Percentiles rank a stretch among this genome's conserved stretches.
Evolutionary conservation across 768 basidiomycete species (phyloP).

Genomic region (Gloeopeniophorella convolvens): DNA sequence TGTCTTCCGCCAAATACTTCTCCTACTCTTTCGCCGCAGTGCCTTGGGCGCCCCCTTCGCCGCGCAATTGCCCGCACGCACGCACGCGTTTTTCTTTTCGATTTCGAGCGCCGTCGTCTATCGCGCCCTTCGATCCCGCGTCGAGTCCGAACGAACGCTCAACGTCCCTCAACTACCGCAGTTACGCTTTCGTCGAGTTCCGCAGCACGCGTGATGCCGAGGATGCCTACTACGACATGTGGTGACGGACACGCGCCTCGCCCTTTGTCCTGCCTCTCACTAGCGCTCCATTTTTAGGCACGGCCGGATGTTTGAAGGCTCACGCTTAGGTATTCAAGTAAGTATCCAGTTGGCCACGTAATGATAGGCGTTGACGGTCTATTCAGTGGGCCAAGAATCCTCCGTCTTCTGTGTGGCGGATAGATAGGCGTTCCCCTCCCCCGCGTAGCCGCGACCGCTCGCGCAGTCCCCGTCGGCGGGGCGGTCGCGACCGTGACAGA

Average conservation of each 20-base stretch:
- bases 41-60: conserved; percentile 19
- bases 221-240: conserved; percentile 83
- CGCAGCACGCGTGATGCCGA: conserved; percentile 72
- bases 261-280: background rate
- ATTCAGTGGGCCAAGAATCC: conserved; percentile 75
- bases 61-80: conserved; percentile 19
- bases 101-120: conserved; percentile 24
- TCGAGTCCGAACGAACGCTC: conserved; percentile 43
- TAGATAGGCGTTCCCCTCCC: conserved; percentile 50
- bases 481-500: conserved; percentile 30
- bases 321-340: conserved; percentile 69
- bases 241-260: conserved; percentile 16
- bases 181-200: conserved; percentile 86
- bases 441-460: conserved; percentile 17
- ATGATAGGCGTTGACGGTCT: background rate
- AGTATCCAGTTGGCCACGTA: conserved; percentile 16
- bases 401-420: conserved; percentile 78
- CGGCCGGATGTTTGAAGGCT: conserved; percentile 66
- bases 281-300: conserved; percentile 43
- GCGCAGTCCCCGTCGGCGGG: conserved; percentile 23
- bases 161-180: conserved; percentile 47
- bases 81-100: conserved; percentile 18
- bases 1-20: conserved; percentile 28
- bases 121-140: conserved; percentile 20
- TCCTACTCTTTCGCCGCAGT: conserved; percentile 24